These are phyloP conservation scores for Tylopilus intermedius DNA, from an alignment of 768 basidiomycete species.

Conservation along the genomic window DNA sequence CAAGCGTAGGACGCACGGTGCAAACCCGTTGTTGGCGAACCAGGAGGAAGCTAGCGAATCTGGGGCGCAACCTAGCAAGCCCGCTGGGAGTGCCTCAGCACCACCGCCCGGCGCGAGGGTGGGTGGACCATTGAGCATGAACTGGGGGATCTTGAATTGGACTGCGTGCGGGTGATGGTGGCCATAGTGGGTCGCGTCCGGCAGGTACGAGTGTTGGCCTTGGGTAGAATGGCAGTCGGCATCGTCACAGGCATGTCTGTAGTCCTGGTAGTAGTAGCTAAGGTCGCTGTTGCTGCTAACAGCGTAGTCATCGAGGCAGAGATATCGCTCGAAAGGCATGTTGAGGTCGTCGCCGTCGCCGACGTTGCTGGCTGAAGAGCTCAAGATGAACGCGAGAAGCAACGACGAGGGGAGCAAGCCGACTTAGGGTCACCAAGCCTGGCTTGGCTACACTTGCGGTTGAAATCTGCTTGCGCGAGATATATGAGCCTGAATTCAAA, in stretches of 20 bases:
- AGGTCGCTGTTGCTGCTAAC: constrained; percentile 2
- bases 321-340: constrained; percentile 43
- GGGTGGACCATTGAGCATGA: constrained; percentile 54
- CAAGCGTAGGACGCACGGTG: constrained; percentile 18
- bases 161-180: constrained; percentile 24
- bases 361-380: neutral
- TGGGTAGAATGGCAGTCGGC: constrained; percentile 8
- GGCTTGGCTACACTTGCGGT: neutral
- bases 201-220: neutral
- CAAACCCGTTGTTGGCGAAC: constrained; percentile 47
- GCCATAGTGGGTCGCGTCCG: constrained; percentile 3
- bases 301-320: constrained; percentile 22
- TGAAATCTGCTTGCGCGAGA: neutral
- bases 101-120: constrained; percentile 67
- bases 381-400: too few relatives aligned
- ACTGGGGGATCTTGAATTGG: constrained; percentile 62
- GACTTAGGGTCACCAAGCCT: neutral
- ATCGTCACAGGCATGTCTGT: constrained; percentile 8
- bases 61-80: constrained; percentile 27
- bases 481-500: constrained; percentile 5
- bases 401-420: neutral
- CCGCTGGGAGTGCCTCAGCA: constrained; percentile 62
- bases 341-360: constrained; percentile 5
- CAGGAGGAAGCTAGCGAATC: constrained; percentile 39
- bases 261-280: constrained; percentile 13